Evolutionary conservation across 345 rosid genomes (phyloP).

Genomic region (Isatis tinctoria): DNA sequence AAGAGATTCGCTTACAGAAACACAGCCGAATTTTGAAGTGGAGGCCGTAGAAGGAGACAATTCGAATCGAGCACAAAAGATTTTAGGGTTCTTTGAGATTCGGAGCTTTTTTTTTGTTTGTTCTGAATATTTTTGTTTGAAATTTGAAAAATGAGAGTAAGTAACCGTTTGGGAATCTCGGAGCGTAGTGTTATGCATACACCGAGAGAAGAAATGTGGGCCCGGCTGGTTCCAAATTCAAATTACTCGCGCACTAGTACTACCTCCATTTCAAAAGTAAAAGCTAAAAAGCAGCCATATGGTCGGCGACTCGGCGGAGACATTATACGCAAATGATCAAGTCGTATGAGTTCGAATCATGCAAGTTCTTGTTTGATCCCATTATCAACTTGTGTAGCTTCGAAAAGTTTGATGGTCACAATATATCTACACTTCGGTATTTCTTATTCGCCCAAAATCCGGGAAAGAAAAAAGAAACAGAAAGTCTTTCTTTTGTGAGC

Average conservation of each 20-base stretch:
- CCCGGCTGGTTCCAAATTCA: constrained; percentile 1
- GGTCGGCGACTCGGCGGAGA: neutral
- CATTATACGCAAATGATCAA: neutral
- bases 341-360: neutral
- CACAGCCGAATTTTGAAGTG: neutral
- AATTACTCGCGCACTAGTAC: neutral
- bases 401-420: neutral
- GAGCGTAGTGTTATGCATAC: neutral
- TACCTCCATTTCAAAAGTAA: neutral
- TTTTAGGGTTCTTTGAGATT: neutral
- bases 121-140: neutral
- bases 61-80: neutral
- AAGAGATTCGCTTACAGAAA: constrained; percentile 7
- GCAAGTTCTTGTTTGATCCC: neutral
- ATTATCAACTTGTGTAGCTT: neutral
- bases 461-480: neutral
- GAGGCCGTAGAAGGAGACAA: neutral
- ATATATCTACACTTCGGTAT: too few species aligned
- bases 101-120: neutral
- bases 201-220: neutral
- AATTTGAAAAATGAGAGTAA: neutral
- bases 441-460: neutral
- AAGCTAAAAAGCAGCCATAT: neutral
- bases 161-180: constrained; percentile 19
- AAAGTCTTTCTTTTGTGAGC: neutral